Base-by-base conservation (phyloP, 345 rosid genomes). In the Salix purpurea region DNA sequence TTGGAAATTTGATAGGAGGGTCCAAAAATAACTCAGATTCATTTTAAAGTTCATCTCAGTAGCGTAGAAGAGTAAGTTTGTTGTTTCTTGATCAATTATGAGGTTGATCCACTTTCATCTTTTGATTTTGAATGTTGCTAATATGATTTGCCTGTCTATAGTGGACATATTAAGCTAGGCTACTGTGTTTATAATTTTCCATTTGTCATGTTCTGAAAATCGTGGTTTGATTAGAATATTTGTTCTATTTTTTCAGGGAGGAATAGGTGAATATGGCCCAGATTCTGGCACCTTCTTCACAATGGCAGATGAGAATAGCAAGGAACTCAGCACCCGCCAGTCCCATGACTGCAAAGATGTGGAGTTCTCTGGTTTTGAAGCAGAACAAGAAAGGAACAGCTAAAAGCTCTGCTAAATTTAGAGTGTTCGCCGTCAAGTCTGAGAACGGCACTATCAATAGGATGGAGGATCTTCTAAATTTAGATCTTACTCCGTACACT, bases 401-500 rank as follows among this genome's bases (percentile, higher is more conserved):
- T 15, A 90, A 75, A 84, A 68, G 82, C 76, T 77, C 84, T 44
- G 80, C 84, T 26, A 90, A 85, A 73, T 90, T 90, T 58, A 90
- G 84, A 76, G 94, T 93, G 65, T 60, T 85, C 73, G 88, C 98
- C 48, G 44, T 91, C 50, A 88, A 90, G 74, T 87, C 98, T 65
- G 97, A 95, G 7, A 86, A 79, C 77, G 69, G 89, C 77, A 86
- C 91, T 1, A 69, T 93, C 83, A 93, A 91, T 71, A 90, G 98
- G 86, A 40, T 93, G 24, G 96, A 91, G 83, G 72, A 77, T 75
- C 90, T 94, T 48, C 91, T 94, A 65, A 91, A 94, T 77, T 56
- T 94, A 85, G 99, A 96, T 73, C 76, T 90, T 65, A 91, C 90
- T n/a, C 96, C 96, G 40, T 90, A 83, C 85, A 86, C 98, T 58